phyloP scores from a whole-genome alignment of 495 filamentous ascomycete genomes.

The Neurospora sublineolata region DNA sequence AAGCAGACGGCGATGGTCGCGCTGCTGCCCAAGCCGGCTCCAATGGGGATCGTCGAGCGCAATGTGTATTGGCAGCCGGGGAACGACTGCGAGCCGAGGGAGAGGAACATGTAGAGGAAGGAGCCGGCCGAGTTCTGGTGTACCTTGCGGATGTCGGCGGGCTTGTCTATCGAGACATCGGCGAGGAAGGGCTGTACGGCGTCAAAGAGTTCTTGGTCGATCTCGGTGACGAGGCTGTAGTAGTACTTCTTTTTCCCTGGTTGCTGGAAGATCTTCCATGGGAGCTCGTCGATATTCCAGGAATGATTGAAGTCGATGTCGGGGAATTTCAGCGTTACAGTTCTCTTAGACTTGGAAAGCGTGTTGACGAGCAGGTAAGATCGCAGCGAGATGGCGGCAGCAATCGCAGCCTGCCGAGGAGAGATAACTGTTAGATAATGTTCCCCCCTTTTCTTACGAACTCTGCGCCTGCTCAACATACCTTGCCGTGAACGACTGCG shows the following conservation, averaged over 20 bases:
- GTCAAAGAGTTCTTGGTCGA: conserved; percentile 69
- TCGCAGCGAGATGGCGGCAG: conserved; percentile 83
- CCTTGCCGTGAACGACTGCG: conserved; percentile 90
- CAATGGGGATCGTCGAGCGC: conserved; percentile 87
- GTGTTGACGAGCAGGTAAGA: conserved; percentile 93
- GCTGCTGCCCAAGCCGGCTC: conserved; percentile 83
- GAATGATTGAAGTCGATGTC: conserved; percentile 79
- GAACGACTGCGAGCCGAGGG: conserved; percentile 65
- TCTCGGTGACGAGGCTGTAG: conserved; percentile 71
- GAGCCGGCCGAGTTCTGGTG: conserved; percentile 67
- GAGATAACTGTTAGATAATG: background rate
- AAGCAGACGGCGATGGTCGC: conserved; percentile 86
- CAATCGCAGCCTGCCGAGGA: conserved; percentile 61
- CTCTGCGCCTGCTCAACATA: conserved; percentile 13
- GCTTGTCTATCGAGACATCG: conserved; percentile 50
- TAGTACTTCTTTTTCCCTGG: conserved; percentile 85
- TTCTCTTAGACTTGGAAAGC: conserved; percentile 73
- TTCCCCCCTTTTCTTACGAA: background rate
- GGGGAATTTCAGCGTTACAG: conserved; percentile 73
- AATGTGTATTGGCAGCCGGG: conserved; percentile 79
- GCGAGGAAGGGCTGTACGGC: conserved; percentile 67
- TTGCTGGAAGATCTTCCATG: conserved; percentile 69
- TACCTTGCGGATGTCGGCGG: conserved; percentile 59
- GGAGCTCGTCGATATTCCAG: conserved; percentile 83
- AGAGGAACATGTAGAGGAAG: conserved; percentile 90